Evolutionary conservation across 2,329 filamentous ascomycete genomes (phyloP).

Genomic region (Zelopaecilomyces penicillatus): DNA sequence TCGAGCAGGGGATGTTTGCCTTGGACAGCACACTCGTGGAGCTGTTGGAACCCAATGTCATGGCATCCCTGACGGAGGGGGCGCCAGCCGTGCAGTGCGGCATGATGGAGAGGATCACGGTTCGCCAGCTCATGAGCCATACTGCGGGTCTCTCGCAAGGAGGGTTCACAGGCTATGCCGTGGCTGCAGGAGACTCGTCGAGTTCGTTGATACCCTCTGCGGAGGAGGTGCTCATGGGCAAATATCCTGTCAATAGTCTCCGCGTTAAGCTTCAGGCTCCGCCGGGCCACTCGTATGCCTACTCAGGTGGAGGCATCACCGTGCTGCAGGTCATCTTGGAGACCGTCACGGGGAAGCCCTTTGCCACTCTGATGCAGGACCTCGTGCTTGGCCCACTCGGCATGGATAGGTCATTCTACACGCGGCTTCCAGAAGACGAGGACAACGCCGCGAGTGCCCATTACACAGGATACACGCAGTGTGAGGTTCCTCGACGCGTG

Average conservation of each 20-base stretch:
- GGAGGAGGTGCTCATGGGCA: slow-evolving; percentile 8
- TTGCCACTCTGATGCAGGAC: slow-evolving; percentile 8
- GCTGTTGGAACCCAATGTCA: slow-evolving; percentile 5
- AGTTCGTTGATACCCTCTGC: slow-evolving; percentile 1
- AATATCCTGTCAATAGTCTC: slow-evolving; percentile 7
- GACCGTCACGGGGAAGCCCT: slow-evolving; percentile 6
- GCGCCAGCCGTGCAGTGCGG: neutral
- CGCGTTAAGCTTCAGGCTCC: slow-evolving; percentile 7
- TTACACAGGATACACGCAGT: slow-evolving; percentile 5
- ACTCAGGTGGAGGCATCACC: slow-evolving; percentile 10
- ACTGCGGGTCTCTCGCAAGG: slow-evolving; percentile 10
- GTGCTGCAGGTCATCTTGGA: slow-evolving; percentile 11
- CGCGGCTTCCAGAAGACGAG: slow-evolving; percentile 5
- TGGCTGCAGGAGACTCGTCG: neutral
- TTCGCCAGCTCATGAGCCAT: slow-evolving; percentile 12
- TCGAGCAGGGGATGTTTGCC: slow-evolving; percentile 10
- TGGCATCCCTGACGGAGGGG: slow-evolving; percentile 5
- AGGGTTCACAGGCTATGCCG: slow-evolving; percentile 9
- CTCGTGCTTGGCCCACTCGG: slow-evolving; percentile 9
- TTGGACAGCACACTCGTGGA: slow-evolving; percentile 6
- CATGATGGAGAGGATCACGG: slow-evolving; percentile 7
- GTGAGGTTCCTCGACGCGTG: slow-evolving; percentile 4
- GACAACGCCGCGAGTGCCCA: slow-evolving; percentile 7
- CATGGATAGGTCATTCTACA: slow-evolving; percentile 10
- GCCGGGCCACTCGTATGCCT: slow-evolving; percentile 7